These are phyloP conservation scores for Aphanomyces stellatus DNA, from an alignment of 352 stramenopile genomes.

Conservation along the genomic window DNA sequence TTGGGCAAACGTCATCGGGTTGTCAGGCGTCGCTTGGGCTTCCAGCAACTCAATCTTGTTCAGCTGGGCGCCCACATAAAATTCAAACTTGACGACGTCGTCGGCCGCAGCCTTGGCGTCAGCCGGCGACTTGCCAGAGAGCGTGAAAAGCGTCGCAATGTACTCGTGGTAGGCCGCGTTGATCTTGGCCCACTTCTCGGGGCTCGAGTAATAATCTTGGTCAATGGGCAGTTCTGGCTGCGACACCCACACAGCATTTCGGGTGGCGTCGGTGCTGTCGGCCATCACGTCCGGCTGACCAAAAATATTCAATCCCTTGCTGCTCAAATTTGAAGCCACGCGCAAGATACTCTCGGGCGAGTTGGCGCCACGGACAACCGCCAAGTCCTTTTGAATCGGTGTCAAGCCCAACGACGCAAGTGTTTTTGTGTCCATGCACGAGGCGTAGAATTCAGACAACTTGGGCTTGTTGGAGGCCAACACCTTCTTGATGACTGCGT, in stretches of 20 bases:
- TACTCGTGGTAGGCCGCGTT: slow-evolving; percentile 33
- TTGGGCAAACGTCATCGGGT: slow-evolving; percentile 61
- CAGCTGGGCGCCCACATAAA: slow-evolving; percentile 69
- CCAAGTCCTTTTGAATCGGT: slow-evolving; percentile 34
- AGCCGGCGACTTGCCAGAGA: background rate
- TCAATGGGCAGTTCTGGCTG: slow-evolving; percentile 41
- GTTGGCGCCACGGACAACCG: slow-evolving; percentile 22
- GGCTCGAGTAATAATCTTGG: slow-evolving; percentile 25
- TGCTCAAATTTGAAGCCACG: slow-evolving; percentile 23
- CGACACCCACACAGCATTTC: slow-evolving; percentile 33
- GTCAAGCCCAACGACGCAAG: slow-evolving; percentile 28
- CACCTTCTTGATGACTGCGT: background rate
- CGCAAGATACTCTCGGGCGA: background rate
- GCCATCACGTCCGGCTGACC: slow-evolving; percentile 35
- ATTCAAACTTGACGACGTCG: slow-evolving; percentile 63
- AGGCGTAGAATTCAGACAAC: slow-evolving; percentile 46
- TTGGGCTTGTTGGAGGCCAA: slow-evolving; percentile 34
- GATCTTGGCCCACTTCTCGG: slow-evolving; percentile 40
- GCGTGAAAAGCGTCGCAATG: slow-evolving; percentile 25
- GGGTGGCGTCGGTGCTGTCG: slow-evolving; percentile 34
- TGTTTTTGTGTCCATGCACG: slow-evolving; percentile 42
- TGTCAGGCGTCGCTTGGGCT: slow-evolving; percentile 79
- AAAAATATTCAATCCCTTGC: slow-evolving; percentile 46
- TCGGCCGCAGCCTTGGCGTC: slow-evolving; percentile 20
- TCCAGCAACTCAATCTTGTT: slow-evolving; percentile 66